Evolutionary conservation across 176 grass and related monocot genomes (phyloP), one percentile per base, ranked within the genome.

Genomic region (Eremochloa ophiuroides): DNA sequence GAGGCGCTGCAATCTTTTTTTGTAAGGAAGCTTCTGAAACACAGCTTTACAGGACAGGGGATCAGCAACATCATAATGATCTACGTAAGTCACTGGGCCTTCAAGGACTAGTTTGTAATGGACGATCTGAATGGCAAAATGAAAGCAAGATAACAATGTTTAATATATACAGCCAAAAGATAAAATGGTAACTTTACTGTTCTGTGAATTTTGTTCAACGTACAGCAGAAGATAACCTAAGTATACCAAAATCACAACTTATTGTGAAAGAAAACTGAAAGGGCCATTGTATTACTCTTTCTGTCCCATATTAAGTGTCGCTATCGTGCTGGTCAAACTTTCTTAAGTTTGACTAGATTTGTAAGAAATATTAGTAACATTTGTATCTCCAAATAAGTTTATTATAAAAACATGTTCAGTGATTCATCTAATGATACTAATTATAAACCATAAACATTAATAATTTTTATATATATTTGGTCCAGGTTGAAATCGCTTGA

Each of bases 101-200:
- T 98, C 92, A 86, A 98, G 80, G 16, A 68, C 90, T 84, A 98
- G 35, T 82, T 89, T 91, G 56, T 91, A 98, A 63, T 94, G 51
- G 48, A 69, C 86, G 20, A 93, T 79, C 95, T 98, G 82, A 66
- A 73, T 59, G 77, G 63, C 13, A 88, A 88, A 59, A 67, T 18
- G 12, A 78, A 62, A 80, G 62, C 65, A 42, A 78, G 68, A 34
- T 83, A 64, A 61, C 16, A 62, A 60, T 9, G 42, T 40, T 22
- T 46, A 76, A 65, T 46, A 74, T 66, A 66, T 74, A 47, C 2
- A 35, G 44, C 2, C 4, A 15, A 79, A 31, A 63, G 27, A 64
- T 17, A 60, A 69, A 55, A 10, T 43, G 16, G 56, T 22, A 29
- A 18, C 62, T 29, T 37, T 10, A 80, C 39, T 56, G 6, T 74